Evolutionary conservation across 1,139 yeast genomes (phyloP), one percentile per base, ranked within the genome.

Genomic region (Hansenula sp.): DNA sequence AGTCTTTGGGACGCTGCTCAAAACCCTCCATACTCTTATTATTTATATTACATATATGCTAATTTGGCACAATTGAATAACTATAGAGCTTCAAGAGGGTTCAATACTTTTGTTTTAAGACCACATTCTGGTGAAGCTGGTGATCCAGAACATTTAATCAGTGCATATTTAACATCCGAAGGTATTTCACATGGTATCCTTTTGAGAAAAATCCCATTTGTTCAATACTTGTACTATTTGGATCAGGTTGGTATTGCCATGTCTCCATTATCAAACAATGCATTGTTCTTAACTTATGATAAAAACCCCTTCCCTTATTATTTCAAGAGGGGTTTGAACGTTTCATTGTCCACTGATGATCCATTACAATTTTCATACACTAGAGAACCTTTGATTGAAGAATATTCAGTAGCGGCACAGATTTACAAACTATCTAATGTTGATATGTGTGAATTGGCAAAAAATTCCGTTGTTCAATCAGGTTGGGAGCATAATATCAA

Each of bases 71-170:
- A 95, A 5, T 75, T 94, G 64, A 94, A 94, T 62, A 80, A 83
- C 51, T 83, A 93, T 77, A 79, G 99, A 66, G 68, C 73, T 36
- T 74, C 70, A 49, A 74, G 90, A 44, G 84, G 87, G 0, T 86
- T 78, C 66, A 91, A 88, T 61, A 91, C 98, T 0, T 84, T 94
- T 66, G 95, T 89, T 17, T 71, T 94, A 55, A 79, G 99, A 58
- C 99, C 99, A 2, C 99, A 94, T 63, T 88, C 96, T 57, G 99
- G 99, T 52, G 99, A 94, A 66, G 99, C 99, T 6, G 99, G 99
- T 44, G 98, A 94, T 59, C 97, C 99, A 1, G 98, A 91, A 58
- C 99, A 94, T 68, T 74, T 94, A 61, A 89, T 91, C 37, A 77
- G 93, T 45, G 94, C 99, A 1, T 94, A 86, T 59, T 68, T 94